These are phyloP conservation scores for Cadophora gregata DNA, from an alignment of 2,329 filamentous ascomycete genomes.

Conservation along the genomic window DNA sequence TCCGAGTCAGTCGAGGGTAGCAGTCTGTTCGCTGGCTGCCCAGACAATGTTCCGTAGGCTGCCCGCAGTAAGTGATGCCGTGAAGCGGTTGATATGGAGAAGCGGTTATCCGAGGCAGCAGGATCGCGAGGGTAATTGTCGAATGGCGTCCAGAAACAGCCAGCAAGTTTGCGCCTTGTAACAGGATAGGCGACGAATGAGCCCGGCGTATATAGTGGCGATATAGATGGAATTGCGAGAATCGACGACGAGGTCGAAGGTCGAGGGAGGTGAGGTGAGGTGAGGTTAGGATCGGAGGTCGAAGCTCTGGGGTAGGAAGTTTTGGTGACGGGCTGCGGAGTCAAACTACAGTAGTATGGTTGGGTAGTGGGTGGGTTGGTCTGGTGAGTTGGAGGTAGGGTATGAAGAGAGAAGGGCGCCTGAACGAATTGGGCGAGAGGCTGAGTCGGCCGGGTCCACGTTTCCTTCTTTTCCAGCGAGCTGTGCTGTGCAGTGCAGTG, in stretches of 20 bases:
- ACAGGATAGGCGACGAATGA: background rate
- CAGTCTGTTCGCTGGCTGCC: background rate
- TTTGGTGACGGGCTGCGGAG: constrained; percentile 17
- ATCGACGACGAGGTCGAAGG: background rate
- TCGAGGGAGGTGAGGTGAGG: background rate
- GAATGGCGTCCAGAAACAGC: constrained; percentile 7
- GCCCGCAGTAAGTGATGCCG: constrained; percentile 16
- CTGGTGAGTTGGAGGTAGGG: background rate
- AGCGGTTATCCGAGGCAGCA: constrained; percentile 22
- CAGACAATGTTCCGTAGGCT: constrained; percentile 12
- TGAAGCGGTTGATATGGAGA: constrained; percentile 19
- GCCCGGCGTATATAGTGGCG: background rate
- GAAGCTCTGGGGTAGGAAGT: constrained; percentile 9
- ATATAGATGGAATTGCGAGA: background rate
- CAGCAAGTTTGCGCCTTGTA: constrained; percentile 2
- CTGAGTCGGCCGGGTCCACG: background rate
- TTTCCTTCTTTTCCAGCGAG: background rate
- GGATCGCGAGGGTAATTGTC: constrained; percentile 15
- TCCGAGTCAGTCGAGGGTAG: constrained; percentile 1
- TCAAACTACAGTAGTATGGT: background rate
- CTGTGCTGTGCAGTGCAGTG: background rate
- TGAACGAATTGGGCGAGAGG: constrained; percentile 8
- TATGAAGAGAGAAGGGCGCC: background rate
- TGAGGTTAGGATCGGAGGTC: constrained; percentile 6
- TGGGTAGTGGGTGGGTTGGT: background rate